A percentile compares a stretch with the other conserved stretches of the same genome.
Conservation (phyloP, 768 basidiomycete species). For the Pleurotus cornucopiae region DNA sequence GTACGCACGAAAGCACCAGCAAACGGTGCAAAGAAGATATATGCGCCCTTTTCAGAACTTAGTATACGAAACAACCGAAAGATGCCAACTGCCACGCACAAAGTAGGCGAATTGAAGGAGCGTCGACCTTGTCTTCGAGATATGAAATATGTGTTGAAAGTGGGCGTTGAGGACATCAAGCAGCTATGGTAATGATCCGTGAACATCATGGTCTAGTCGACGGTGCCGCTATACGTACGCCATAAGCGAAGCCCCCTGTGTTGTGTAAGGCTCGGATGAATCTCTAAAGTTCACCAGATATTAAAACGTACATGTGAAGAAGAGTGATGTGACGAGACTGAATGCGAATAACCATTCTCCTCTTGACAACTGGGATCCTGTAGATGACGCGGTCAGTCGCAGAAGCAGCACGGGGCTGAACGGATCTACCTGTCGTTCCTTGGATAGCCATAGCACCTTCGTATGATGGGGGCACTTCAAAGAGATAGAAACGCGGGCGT, state of each 20-base stretch:
- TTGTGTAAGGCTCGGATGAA: too few relatives aligned
- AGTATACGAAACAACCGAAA: too few relatives aligned
- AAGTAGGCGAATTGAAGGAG: constrained; percentile 74
- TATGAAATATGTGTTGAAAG: constrained; percentile 67
- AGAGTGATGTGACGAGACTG: constrained; percentile 66
- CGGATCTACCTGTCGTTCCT: constrained; percentile 6
- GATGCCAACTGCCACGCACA: background rate
- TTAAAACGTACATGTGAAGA: constrained; percentile 59
- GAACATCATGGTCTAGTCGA: constrained; percentile 16
- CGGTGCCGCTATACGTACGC: constrained; percentile 30
- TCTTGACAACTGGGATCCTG: constrained; percentile 40
- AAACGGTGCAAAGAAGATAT: constrained; percentile 55
- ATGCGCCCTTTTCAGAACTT: constrained; percentile 37
- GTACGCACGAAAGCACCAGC: constrained; percentile 52
- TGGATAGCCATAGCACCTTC: constrained; percentile 2
- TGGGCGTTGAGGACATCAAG: constrained; percentile 70
- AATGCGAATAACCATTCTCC: constrained; percentile 55
- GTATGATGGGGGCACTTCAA: background rate
- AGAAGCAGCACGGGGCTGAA: too few relatives aligned
- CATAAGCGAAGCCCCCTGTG: constrained; percentile 65
- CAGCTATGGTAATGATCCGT: constrained; percentile 30
- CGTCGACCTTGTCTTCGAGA: constrained; percentile 68
- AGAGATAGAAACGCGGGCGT: background rate
- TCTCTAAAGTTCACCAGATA: too few relatives aligned
- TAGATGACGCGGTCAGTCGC: background rate